Conservation (phyloP, 2,329 filamentous ascomycete genomes). For the Cladophialophora immunda region DNA sequence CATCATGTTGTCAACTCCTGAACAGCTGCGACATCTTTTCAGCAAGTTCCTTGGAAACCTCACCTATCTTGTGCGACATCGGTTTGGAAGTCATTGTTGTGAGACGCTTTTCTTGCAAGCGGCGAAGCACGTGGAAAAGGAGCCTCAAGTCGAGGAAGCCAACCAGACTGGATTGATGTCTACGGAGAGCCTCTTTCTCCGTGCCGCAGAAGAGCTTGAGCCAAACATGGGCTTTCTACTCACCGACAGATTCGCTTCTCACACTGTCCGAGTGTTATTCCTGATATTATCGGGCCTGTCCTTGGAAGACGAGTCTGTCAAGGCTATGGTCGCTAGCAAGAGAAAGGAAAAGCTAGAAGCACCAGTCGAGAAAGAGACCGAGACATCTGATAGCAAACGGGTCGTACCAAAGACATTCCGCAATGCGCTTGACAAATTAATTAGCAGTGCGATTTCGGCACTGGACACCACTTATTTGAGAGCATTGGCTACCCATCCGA, state of each 20-base stretch:
- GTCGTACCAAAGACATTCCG: conserved; percentile 81
- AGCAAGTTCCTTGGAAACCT: conserved; percentile 87
- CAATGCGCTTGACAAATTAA: conserved; percentile 80
- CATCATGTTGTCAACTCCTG: conserved; percentile 79
- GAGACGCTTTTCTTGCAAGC: conserved; percentile 89
- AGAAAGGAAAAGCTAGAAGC: conserved; percentile 85
- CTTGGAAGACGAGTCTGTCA: conserved; percentile 72
- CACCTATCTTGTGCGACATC: conserved; percentile 87
- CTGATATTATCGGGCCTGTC: conserved; percentile 85
- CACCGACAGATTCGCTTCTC: conserved; percentile 89
- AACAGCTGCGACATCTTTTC: conserved; percentile 87
- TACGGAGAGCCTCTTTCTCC: conserved; percentile 86
- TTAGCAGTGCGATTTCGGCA: conserved; percentile 75
- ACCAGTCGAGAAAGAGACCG: conserved; percentile 60
- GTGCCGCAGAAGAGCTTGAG: conserved; percentile 86
- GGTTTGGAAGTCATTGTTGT: conserved; percentile 96
- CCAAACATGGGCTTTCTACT: conserved; percentile 82
- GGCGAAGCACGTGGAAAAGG: conserved; percentile 75
- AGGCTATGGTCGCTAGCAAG: conserved; percentile 85
- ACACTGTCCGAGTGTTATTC: conserved; percentile 85
- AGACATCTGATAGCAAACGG: conserved; percentile 56
- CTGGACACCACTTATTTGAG: conserved; percentile 83
- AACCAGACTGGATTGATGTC: conserved; percentile 62
- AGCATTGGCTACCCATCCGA: conserved; percentile 84
- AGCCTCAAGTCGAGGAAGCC: conserved; percentile 55